Conservation (phyloP, 176 grass and related monocot species). For the Aegilops umbellulata region DNA sequence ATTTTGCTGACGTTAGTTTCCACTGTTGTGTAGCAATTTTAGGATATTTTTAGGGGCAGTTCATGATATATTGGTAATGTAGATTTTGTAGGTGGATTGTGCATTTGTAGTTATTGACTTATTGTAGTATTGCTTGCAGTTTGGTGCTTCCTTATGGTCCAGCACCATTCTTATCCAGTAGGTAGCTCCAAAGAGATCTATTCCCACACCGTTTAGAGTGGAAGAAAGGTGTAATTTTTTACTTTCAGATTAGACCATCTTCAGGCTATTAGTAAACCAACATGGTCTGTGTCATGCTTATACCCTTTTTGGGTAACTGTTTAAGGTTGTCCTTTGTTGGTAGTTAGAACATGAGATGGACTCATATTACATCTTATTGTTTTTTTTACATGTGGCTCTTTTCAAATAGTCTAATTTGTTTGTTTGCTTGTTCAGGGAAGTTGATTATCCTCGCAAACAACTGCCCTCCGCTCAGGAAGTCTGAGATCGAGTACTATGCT, state of each 20-base stretch:
- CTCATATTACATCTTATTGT: too few species aligned
- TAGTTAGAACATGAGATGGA: too few species aligned
- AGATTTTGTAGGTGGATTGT: background rate
- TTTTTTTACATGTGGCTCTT: background rate
- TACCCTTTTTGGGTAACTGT: too few species aligned
- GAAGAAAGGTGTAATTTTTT: background rate
- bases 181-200: background rate
- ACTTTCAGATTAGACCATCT: background rate
- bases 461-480: conserved; percentile 83
- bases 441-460: conserved; percentile 84
- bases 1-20: background rate
- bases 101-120: background rate
- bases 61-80: background rate
- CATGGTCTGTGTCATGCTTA: background rate
- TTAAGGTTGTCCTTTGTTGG: too few species aligned
- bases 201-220: background rate
- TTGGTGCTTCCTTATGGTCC: background rate
- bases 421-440: conserved; percentile 48
- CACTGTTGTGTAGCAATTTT: background rate
- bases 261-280: background rate
- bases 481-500: conserved; percentile 96
- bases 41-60: background rate
- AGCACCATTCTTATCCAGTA: background rate
- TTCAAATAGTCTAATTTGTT: background rate
- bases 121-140: background rate